Evolutionary conservation across 2,329 filamentous ascomycete genomes (phyloP), one percentile per base, ranked within the genome.

Genomic region (Ampelomyces quisqualis): DNA sequence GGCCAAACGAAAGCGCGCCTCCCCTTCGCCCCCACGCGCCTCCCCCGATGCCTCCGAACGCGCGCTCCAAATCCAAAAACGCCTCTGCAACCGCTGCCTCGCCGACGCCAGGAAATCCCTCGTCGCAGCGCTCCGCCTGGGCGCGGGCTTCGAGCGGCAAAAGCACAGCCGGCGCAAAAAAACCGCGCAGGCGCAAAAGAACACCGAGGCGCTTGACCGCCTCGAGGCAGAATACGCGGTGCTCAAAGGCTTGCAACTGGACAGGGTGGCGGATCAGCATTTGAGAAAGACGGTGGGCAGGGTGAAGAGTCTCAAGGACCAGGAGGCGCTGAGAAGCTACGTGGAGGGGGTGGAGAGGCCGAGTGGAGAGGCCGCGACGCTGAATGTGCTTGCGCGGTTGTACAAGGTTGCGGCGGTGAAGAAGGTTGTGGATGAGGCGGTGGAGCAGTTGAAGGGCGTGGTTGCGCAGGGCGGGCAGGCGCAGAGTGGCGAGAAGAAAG

Each of bases 91-190:
- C 52, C 72, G 72, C 38, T 73, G 75, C 48, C 70, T 82, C 43
- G 68, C 75, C 21, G 70, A 75, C 32, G 75, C 76, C 55, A 74
- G 77, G 49, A 81, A 80, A 59, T 75, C 82, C 23, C 73, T 91
- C 7, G 34, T 58, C 20, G 77, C 77, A 47, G 84, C 84, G 1
- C 74, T 91, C 45, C 89, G 89, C 67, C 73, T 77, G 8, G 84
- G 83, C 41, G 88, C 87, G 62, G 83, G 84, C 32, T 85, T 88
- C 60, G 87, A 91, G 72, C 78, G 86, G 31, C 88, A 91, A 69
- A 86, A 89, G 51, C 77, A 83, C 42, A 77, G 79, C 15, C 72
- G 86, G 45, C 77, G 84, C 41, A 74, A 77, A 52, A 84, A 84
- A 59, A 72, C 70, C 2, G 78, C 78, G 1, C 69, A 66, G 27